Evolutionary conservation across 2,329 filamentous ascomycete species (phyloP).

Genomic region (Claviceps purpurea): DNA sequence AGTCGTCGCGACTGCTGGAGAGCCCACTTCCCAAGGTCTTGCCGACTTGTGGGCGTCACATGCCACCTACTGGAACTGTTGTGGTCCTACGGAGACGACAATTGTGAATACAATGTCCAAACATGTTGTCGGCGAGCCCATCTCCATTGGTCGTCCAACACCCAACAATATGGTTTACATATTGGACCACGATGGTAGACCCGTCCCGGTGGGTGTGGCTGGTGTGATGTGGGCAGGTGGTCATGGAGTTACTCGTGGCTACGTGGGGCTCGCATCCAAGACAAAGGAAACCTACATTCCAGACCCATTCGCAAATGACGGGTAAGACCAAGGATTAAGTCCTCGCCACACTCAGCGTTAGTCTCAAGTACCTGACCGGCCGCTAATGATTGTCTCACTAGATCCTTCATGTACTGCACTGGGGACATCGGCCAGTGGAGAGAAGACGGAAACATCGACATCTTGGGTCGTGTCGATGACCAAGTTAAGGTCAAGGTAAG

Average conservation of each 20-base stretch:
- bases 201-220: constrained; percentile 31
- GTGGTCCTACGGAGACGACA: constrained; percentile 46
- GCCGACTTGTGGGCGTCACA: constrained; percentile 41
- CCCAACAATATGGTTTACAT: constrained; percentile 45
- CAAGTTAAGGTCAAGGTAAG: constrained; percentile 46
- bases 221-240: constrained; percentile 46
- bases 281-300: constrained; percentile 34
- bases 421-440: constrained; percentile 45
- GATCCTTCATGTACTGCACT: constrained; percentile 43
- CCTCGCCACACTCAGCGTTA: not conserved
- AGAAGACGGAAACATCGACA: constrained; percentile 37
- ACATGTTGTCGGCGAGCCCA: constrained; percentile 29
- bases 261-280: constrained; percentile 37
- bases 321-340: constrained; percentile 22
- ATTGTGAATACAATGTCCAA: constrained; percentile 44
- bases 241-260: constrained; percentile 39
- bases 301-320: constrained; percentile 38
- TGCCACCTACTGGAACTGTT: constrained; percentile 40
- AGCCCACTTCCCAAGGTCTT: constrained; percentile 34
- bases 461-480: constrained; percentile 44
- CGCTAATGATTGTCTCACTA: constrained; percentile 11
- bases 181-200: constrained; percentile 30
- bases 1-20: constrained; percentile 40
- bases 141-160: constrained; percentile 42
- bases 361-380: constrained; percentile 1